These are phyloP conservation scores for Talaromyces sp. DNA, from an alignment of 2,329 filamentous ascomycete genomes.

Conservation along the genomic window DNA sequence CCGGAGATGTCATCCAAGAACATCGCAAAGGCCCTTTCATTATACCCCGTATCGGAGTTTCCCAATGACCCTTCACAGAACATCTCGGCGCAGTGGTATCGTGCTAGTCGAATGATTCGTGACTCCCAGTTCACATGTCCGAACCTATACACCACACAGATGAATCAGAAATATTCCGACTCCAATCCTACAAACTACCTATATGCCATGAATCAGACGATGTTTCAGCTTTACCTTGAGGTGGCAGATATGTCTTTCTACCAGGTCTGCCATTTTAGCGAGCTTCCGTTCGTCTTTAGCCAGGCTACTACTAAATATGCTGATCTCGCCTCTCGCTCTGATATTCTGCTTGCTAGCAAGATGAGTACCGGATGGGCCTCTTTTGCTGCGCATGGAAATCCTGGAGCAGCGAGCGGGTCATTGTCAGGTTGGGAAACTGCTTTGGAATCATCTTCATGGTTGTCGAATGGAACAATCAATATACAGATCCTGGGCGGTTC, in stretches of 20 bases:
- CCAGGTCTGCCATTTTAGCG: slow-evolving; percentile 13
- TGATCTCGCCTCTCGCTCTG: slow-evolving; percentile 1
- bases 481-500: slow-evolving; percentile 11
- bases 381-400: slow-evolving; percentile 11
- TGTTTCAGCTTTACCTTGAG: slow-evolving; percentile 6
- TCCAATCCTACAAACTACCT: slow-evolving; percentile 9
- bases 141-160: slow-evolving; percentile 4
- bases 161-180: slow-evolving; percentile 16
- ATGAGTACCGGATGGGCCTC: slow-evolving; percentile 16
- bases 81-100: slow-evolving; percentile 12
- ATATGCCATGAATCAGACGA: slow-evolving; percentile 14
- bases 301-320: slow-evolving; percentile 11
- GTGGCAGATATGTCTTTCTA: background rate
- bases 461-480: background rate
- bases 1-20: slow-evolving; percentile 7
- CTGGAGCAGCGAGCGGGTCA: slow-evolving; percentile 3
- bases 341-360: slow-evolving; percentile 7
- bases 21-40: slow-evolving; percentile 5
- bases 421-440: slow-evolving; percentile 3
- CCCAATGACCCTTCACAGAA: background rate
- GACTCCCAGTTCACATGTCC: slow-evolving; percentile 9
- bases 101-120: slow-evolving; percentile 10
- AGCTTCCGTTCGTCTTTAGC: slow-evolving; percentile 16
- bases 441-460: background rate
- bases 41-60: slow-evolving; percentile 10